phyloP scores from a whole-genome alignment of 768 basidiomycete species.

The Hemileccinum rubropunctum region DNA sequence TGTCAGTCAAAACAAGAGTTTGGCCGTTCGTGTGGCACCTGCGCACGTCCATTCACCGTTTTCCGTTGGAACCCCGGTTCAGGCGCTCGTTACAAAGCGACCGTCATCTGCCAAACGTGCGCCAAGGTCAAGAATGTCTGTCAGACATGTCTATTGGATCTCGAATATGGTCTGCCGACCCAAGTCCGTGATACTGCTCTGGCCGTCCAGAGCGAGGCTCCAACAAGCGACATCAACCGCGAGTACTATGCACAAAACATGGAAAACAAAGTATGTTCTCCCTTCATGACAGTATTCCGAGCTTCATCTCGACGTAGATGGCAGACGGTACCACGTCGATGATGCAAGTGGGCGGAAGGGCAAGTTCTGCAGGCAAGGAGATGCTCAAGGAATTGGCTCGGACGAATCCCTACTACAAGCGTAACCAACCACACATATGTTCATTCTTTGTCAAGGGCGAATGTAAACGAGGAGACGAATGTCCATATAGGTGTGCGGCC shows the following conservation, averaged over 20 bases:
- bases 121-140: slow-evolving; percentile 96
- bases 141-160: slow-evolving; percentile 95
- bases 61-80: slow-evolving; percentile 98
- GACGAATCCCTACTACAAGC: slow-evolving; percentile 96
- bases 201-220: slow-evolving; percentile 80
- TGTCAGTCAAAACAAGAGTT: slow-evolving; percentile 97
- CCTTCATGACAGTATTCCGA: background rate
- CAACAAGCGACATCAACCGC: slow-evolving; percentile 95
- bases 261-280: slow-evolving; percentile 63
- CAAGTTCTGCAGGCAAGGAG: slow-evolving; percentile 85
- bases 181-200: slow-evolving; percentile 97
- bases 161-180: slow-evolving; percentile 94
- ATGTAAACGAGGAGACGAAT: slow-evolving; percentile 87
- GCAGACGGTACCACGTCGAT: slow-evolving; percentile 63
- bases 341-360: slow-evolving; percentile 51
- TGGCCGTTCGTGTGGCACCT: slow-evolving; percentile 94
- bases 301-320: slow-evolving; percentile 43
- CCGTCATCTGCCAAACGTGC: slow-evolving; percentile 95
- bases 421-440: slow-evolving; percentile 91
- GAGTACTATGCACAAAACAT: slow-evolving; percentile 94
- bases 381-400: slow-evolving; percentile 95
- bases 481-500: slow-evolving; percentile 71
- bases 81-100: slow-evolving; percentile 93
- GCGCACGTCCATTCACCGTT: slow-evolving; percentile 93
- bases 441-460: slow-evolving; percentile 96